Percentiles rank a stretch among this genome's conserved stretches.
Conservation (phyloP, 73 alveolate species). For the Symbiodinium pilosum region DNA sequence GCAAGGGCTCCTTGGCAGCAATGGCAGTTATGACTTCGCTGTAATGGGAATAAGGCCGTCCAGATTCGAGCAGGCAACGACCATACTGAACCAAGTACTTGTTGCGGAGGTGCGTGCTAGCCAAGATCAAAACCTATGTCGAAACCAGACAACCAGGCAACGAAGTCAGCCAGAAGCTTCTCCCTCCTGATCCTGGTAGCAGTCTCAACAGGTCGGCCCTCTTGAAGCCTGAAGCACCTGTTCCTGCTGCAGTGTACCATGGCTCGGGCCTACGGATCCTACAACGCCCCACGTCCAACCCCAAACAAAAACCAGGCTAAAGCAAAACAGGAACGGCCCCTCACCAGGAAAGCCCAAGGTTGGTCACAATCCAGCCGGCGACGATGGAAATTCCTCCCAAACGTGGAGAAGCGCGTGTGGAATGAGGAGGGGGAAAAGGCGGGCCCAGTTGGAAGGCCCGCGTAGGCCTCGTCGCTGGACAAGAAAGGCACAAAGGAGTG, state of each 20-base stretch:
- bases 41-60: not conserved
- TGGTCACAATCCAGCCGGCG: not conserved
- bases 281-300: not conserved
- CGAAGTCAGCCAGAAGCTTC: not conserved
- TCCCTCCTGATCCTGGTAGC: not conserved
- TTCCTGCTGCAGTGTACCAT: not conserved
- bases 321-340: not conserved
- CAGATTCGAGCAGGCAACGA: not conserved
- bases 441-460: not conserved
- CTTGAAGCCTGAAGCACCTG: not conserved
- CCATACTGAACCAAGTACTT: not conserved
- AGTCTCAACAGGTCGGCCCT: not conserved
- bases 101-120: not conserved
- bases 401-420: not conserved
- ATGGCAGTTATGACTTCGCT: not conserved
- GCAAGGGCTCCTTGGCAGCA: not conserved
- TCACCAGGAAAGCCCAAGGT: constrained; percentile 48
- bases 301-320: not conserved
- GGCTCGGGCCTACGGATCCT: not conserved
- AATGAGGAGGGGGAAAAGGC: not conserved
- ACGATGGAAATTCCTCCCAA: not conserved
- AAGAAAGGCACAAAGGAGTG: not conserved
- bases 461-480: not conserved
- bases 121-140: not conserved
- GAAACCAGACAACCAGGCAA: no score